A percentile compares a stretch with the other conserved stretches of the same genome.
These are phyloP conservation scores for Gelatoporia subvermispora DNA, from an alignment of 768 basidiomycete genomes.

Conservation along the genomic window DNA sequence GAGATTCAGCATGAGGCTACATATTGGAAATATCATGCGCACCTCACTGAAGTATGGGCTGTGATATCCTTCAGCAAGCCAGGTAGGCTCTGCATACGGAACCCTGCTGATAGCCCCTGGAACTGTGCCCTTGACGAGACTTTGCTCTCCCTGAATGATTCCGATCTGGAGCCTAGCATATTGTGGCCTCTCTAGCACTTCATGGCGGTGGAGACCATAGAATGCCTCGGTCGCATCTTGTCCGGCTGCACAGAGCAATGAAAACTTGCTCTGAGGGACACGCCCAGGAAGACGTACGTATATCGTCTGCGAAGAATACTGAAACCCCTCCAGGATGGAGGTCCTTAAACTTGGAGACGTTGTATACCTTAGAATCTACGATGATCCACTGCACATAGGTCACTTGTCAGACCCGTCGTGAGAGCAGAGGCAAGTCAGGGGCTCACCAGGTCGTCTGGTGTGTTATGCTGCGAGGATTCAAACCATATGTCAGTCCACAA, in stretches of 20 bases:
- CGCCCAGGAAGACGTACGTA: constrained; percentile 49
- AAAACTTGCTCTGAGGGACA: not conserved
- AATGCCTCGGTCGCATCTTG: constrained; percentile 86
- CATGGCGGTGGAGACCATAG: constrained; percentile 83
- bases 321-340: constrained; percentile 82
- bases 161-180: constrained; percentile 74
- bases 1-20: not conserved
- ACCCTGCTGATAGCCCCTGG: constrained; percentile 64
- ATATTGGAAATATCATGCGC: constrained; percentile 13
- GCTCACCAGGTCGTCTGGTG: constrained; percentile 65
- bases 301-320: constrained; percentile 72
- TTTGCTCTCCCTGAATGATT: constrained; percentile 57
- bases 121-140: constrained; percentile 42
- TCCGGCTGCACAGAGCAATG: constrained; percentile 47
- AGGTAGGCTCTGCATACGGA: constrained; percentile 87
- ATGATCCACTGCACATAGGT: constrained; percentile 60
- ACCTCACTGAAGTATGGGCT: constrained; percentile 77
- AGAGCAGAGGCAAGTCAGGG: not conserved
- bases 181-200: constrained; percentile 73
- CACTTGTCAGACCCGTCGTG: not conserved
- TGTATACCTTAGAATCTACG: constrained; percentile 80
- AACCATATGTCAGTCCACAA: not conserved
- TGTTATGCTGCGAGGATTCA: constrained; percentile 56
- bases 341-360: constrained; percentile 72
- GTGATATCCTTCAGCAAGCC: constrained; percentile 67